A percentile compares a stretch with the other conserved stretches of the same genome.
Conservation (phyloP, 768 basidiomycete genomes). For the Royoungia palumana region DNA sequence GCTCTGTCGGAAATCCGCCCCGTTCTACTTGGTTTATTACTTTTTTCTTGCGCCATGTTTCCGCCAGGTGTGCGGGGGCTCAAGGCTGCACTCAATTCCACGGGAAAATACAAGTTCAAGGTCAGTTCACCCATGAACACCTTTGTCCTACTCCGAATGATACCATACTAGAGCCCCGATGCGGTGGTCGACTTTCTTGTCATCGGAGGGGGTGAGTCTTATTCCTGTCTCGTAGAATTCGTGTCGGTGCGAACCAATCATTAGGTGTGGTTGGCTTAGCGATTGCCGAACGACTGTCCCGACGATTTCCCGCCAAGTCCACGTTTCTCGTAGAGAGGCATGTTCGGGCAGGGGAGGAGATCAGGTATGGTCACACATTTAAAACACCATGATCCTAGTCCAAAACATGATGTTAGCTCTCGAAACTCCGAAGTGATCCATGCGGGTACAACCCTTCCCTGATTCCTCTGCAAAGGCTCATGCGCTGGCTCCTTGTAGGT, state of each 20-base stretch:
- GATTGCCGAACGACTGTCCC: slow-evolving; percentile 70
- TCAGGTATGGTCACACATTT: slow-evolving; percentile 46
- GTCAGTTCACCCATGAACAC: slow-evolving; percentile 28
- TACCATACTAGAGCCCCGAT: slow-evolving; percentile 53
- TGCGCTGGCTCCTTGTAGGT: slow-evolving; percentile 40
- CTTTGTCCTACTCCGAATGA: neutral
- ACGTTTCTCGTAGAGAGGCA: slow-evolving; percentile 84
- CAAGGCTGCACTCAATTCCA: slow-evolving; percentile 58
- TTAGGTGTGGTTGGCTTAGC: slow-evolving; percentile 86
- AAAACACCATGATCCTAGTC: neutral
- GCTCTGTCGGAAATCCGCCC: neutral
- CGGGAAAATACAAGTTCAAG: slow-evolving; percentile 59
- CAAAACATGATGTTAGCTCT: slow-evolving; percentile 47
- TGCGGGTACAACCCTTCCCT: slow-evolving; percentile 49
- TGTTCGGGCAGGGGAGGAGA: slow-evolving; percentile 75
- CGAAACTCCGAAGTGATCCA: slow-evolving; percentile 96
- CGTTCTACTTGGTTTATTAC: neutral
- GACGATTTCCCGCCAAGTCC: slow-evolving; percentile 60
- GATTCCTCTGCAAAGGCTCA: neutral
- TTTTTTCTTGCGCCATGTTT: slow-evolving; percentile 15
- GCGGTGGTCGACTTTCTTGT: slow-evolving; percentile 78
- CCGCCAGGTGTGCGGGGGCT: slow-evolving; percentile 47
- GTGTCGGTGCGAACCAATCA: neutral
- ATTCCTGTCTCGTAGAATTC: neutral
- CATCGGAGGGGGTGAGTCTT: slow-evolving; percentile 71